Base-by-base conservation (phyloP, 208 protist genomes). In the Phytomonas sp. region DNA sequence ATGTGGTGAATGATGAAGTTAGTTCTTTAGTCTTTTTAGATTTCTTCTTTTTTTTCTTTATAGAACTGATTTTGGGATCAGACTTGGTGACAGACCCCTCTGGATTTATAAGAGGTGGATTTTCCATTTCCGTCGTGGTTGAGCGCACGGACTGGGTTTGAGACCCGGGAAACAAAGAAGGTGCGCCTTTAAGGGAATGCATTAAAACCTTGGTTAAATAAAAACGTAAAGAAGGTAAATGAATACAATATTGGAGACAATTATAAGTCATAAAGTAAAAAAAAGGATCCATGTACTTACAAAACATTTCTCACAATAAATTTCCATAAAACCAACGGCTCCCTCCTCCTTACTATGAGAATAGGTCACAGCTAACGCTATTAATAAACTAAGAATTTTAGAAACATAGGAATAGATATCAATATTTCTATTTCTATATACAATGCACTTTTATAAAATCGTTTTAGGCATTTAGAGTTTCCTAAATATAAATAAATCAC, bases 11-110 rank as follows among this genome's bases (percentile, higher is more conserved):
- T 31, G 63, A 12, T 52, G 64, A 60, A 30, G 40, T 67, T 19
- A 30, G 40, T 4, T 72, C 75, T 62, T 78, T 81, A 30, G 70
- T 77, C 42, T 76, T 74, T 66, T 75, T 76, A 34, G 66, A 30
- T 36, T 70, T 60, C 29, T 75, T 86, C 37, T 60, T 67, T 32
- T 76, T 83, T 37, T 75, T 78, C 40, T 82, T 84, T 6, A 67
- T 62, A 29, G 77, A 71, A 31, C 73, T 75, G 19, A 49, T 12
- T 63, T 77, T 62, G 26, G 74, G 36, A 23, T 79, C 32, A 92
- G 76, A 40, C 78, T 91, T 14, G 86, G 89, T 37, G 86, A 86
- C 74, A 75, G 68, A 30, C 29, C 60, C 31, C 71, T 36, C 2
- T 70, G 74, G 10, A 49, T 49, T 19, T 49, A 10, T 49, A 49